Evolutionary conservation across 805 yeast species (phyloP).

Genomic region (Saccharomycopsis babjevae): DNA sequence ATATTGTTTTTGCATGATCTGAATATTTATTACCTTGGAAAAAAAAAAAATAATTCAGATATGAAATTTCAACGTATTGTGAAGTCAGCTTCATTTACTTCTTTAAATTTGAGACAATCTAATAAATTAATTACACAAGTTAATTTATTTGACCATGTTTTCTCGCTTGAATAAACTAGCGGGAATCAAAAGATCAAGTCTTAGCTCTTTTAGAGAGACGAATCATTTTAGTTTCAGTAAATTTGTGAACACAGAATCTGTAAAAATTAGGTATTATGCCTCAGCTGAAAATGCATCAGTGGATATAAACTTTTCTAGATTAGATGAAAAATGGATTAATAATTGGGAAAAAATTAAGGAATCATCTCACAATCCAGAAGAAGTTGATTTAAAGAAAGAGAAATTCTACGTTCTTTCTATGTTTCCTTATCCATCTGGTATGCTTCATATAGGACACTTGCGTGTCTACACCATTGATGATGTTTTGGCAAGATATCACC

Average conservation of each 20-base stretch:
- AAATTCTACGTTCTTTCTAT: constrained; percentile 63
- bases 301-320: background rate
- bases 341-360: background rate
- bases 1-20: background rate
- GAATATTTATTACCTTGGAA: background rate
- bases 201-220: background rate
- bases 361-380: background rate
- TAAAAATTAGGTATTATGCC: background rate
- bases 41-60: background rate
- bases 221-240: background rate
- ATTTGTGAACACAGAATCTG: background rate
- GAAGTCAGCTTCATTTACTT: too few species aligned
- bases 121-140: too few species aligned
- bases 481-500: constrained; percentile 64
- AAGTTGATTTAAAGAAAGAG: constrained; percentile 14
- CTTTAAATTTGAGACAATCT: too few species aligned
- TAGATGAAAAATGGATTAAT: constrained; percentile 3
- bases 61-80: background rate
- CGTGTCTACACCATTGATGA: constrained; percentile 90
- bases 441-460: constrained; percentile 86
- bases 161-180: background rate
- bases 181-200: background rate
- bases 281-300: background rate
- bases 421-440: constrained; percentile 97
- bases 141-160: background rate